phyloP scores from a whole-genome alignment of 2,329 filamentous ascomycete species.

The Allantophomopsis cytisporea region DNA sequence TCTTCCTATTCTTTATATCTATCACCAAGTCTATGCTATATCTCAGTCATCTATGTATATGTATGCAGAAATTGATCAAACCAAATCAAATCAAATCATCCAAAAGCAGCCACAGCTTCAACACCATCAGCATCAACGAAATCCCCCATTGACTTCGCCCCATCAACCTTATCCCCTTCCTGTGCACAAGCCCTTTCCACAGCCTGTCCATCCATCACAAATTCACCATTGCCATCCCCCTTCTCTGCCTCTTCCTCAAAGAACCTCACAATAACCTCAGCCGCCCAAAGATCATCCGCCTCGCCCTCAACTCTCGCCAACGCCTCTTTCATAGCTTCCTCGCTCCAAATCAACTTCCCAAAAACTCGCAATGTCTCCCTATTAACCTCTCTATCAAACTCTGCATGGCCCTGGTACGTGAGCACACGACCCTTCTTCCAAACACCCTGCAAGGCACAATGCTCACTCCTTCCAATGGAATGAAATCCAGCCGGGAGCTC shows the following conservation, averaged over 20 bases:
- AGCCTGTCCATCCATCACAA: too few species aligned
- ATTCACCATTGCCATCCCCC: too few species aligned
- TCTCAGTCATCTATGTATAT: too few species aligned
- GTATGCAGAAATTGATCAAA: too few species aligned
- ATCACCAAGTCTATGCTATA: constrained; percentile 2
- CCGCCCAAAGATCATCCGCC: constrained; percentile 17
- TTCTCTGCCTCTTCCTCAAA: constrained; percentile 8
- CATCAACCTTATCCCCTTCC: not conserved
- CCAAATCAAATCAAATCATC: too few species aligned
- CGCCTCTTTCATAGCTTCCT: constrained; percentile 9
- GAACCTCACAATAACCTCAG: constrained; percentile 19
- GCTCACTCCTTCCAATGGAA: constrained; percentile 11
- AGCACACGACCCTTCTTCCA: constrained; percentile 23
- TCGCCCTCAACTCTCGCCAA: constrained; percentile 10
- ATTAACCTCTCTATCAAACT: constrained; percentile 27
- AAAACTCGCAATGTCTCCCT: constrained; percentile 22
- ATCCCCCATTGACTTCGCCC: not conserved
- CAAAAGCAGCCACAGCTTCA: too few species aligned
- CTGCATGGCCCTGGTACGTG: constrained; percentile 27
- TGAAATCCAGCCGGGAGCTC: constrained; percentile 7
- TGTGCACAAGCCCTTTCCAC: too few species aligned
- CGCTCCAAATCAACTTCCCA: constrained; percentile 12
- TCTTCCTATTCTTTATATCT: too few species aligned
- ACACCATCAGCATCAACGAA: too few species aligned
- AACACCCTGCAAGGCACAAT: constrained; percentile 24